A percentile compares a stretch with the other conserved stretches of the same genome.
Conservation (phyloP, 176 grass and related monocot species). For the Musa acuminata region DNA sequence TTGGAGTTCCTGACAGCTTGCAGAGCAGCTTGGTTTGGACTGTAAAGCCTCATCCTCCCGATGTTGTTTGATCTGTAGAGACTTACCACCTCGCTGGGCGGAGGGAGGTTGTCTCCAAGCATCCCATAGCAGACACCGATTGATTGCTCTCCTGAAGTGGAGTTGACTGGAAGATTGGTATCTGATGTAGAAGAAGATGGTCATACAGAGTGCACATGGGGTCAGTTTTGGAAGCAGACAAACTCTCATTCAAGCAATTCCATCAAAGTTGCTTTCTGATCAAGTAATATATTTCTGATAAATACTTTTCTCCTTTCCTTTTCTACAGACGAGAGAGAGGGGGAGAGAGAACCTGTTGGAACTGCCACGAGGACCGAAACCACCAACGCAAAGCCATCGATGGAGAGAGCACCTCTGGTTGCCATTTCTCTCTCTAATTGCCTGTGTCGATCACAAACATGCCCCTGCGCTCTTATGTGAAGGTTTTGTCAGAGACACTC, state of each 20-base stretch:
- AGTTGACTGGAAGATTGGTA: not conserved
- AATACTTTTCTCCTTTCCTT: not conserved
- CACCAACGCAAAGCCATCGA: slow-evolving; percentile 10
- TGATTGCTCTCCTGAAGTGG: slow-evolving; percentile 1
- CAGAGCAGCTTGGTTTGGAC: too few species aligned
- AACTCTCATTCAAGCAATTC: too few species aligned
- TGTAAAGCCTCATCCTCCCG: too few species aligned
- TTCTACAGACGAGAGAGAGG: not conserved
- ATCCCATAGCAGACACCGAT: slow-evolving; percentile 22
- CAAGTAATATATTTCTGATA: not conserved
- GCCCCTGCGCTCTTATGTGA: too few species aligned
- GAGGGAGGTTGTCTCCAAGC: too few species aligned
- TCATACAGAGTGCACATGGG: too few species aligned
- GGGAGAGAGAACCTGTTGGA: slow-evolving; percentile 2
- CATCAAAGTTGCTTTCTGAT: not conserved
- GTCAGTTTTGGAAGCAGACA: too few species aligned
- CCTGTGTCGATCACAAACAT: not conserved
- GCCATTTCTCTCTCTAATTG: not conserved
- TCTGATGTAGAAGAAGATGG: too few species aligned
- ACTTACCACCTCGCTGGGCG: too few species aligned
- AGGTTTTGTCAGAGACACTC: too few species aligned
- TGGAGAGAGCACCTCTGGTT: not conserved
- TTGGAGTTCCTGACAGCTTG: slow-evolving; percentile 22
- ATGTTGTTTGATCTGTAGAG: too few species aligned
- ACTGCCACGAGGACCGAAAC: slow-evolving; percentile 13